phyloP scores from a whole-genome alignment of 1,139 yeast species.

The Kluyveromyces sp. region DNA sequence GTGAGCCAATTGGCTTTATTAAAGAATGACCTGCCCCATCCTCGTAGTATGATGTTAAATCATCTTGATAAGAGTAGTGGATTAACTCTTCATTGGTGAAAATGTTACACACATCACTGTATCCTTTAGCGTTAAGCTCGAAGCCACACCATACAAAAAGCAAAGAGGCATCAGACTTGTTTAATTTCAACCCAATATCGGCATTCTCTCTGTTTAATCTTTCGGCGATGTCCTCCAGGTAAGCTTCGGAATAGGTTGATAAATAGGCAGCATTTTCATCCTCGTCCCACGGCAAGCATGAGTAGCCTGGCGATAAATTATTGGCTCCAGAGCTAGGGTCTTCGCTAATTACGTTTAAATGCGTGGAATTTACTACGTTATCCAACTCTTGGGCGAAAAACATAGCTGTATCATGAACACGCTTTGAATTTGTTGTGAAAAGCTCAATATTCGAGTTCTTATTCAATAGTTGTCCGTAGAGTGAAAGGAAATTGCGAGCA shows the following conservation, averaged over 20 bases:
- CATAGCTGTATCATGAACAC: constrained; percentile 13
- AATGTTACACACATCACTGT: constrained; percentile 46
- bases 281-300: constrained; percentile 28
- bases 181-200: constrained; percentile 35
- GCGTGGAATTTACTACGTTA: constrained; percentile 9
- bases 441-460: too few species aligned
- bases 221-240: constrained; percentile 33
- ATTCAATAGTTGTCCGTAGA: too few species aligned
- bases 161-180: constrained; percentile 34
- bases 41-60: constrained; percentile 42
- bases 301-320: constrained; percentile 33
- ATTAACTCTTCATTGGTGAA: constrained; percentile 51
- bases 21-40: constrained; percentile 47
- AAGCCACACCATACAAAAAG: constrained; percentile 49
- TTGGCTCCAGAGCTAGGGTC: constrained; percentile 34
- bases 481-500: too few species aligned
- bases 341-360: constrained; percentile 28
- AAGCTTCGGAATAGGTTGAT: constrained; percentile 20
- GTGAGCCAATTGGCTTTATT: constrained; percentile 41
- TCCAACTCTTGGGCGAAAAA: constrained; percentile 5
- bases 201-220: constrained; percentile 36
- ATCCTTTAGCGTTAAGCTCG: constrained; percentile 48
- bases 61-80: constrained; percentile 39
- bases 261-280: constrained; percentile 12
- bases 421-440: constrained; percentile 3